Conservation (phyloP, 805 yeast genomes). For the Candida tibetensis region DNA sequence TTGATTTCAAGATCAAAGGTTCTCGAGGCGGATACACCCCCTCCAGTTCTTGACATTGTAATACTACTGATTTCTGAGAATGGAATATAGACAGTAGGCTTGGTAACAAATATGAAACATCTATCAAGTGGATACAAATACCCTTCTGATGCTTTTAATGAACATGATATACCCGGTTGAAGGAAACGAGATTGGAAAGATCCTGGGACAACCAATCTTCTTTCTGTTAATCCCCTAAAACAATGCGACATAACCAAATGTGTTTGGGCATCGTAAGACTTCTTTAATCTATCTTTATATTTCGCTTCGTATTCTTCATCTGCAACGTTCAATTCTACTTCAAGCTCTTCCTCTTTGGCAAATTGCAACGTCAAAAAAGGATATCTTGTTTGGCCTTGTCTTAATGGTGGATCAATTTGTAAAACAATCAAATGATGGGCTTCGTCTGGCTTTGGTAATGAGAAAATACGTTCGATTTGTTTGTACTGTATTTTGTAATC, state of each 20-base stretch:
- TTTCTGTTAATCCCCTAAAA: constrained; percentile 84
- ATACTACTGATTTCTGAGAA: constrained; percentile 74
- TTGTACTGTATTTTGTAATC: constrained; percentile 92
- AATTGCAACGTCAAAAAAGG: constrained; percentile 91
- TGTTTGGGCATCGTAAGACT: constrained; percentile 78
- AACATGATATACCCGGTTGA: constrained; percentile 86
- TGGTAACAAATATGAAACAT: constrained; percentile 85
- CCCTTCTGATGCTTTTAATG: constrained; percentile 94
- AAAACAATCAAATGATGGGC: constrained; percentile 81
- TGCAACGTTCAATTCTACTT: constrained; percentile 79
- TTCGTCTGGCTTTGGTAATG: constrained; percentile 93
- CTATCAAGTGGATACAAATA: constrained; percentile 89
- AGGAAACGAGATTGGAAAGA: constrained; percentile 70
- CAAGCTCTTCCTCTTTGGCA: constrained; percentile 84
- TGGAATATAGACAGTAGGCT: constrained; percentile 91
- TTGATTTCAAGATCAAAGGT: constrained; percentile 89
- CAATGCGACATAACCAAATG: constrained; percentile 85
- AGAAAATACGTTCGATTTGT: constrained; percentile 85
- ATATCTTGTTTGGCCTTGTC: constrained; percentile 97
- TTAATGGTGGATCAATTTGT: constrained; percentile 93
- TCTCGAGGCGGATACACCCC: constrained; percentile 70
- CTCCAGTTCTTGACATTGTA: constrained; percentile 84
- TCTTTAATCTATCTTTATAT: constrained; percentile 71
- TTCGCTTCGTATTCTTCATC: constrained; percentile 76
- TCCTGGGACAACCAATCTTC: constrained; percentile 83